Evolutionary conservation across 2,329 filamentous ascomycete species (phyloP).

Genomic region (Ophiognomonia clavigignenti-juglandacearum): DNA sequence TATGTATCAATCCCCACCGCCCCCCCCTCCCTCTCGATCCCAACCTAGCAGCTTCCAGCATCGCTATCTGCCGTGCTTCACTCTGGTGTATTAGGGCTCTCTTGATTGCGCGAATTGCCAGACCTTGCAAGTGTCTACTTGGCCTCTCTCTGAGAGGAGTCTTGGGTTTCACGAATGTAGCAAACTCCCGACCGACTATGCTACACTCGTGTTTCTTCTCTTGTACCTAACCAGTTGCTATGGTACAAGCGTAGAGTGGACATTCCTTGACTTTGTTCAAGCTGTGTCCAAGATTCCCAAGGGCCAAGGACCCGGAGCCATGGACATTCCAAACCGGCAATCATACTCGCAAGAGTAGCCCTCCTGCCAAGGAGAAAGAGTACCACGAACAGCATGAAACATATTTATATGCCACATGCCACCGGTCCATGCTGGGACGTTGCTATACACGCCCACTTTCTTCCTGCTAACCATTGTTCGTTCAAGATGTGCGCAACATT

Average conservation of each 20-base stretch:
- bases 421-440: constrained; percentile 54
- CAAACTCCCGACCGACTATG: constrained; percentile 40
- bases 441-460: constrained; percentile 51
- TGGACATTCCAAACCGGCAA: constrained; percentile 44
- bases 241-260: constrained; percentile 75
- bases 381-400: constrained; percentile 41
- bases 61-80: constrained; percentile 69
- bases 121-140: constrained; percentile 69
- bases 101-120: constrained; percentile 88
- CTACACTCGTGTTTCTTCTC: constrained; percentile 73
- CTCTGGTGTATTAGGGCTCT: constrained; percentile 86
- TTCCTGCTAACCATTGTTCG: constrained; percentile 70
- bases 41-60: constrained; percentile 54
- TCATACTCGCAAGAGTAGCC: constrained; percentile 55
- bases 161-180: constrained; percentile 76
- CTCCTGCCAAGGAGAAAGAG: constrained; percentile 52
- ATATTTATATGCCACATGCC: constrained; percentile 41
- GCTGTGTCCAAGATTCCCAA: constrained; percentile 56
- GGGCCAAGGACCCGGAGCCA: constrained; percentile 52
- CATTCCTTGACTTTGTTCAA: constrained; percentile 76
- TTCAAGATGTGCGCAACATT: constrained; percentile 99
- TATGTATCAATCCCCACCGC: constrained; percentile 72
- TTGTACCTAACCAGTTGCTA: constrained; percentile 55
- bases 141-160: constrained; percentile 77
- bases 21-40: constrained; percentile 27